Evolutionary conservation across 495 filamentous ascomycete genomes (phyloP).

Genomic region (Neurospora hispaniola): DNA sequence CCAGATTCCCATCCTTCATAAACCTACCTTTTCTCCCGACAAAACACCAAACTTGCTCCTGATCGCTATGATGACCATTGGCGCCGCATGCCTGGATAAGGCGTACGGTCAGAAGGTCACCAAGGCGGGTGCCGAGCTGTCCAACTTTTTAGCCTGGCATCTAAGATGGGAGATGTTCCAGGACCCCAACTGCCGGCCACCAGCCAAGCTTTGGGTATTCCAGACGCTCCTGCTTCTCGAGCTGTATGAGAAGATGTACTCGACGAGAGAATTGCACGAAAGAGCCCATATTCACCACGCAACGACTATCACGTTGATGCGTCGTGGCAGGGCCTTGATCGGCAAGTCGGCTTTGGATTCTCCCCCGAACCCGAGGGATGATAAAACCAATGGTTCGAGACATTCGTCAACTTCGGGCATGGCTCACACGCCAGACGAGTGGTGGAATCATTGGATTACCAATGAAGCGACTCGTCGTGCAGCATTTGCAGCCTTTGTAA

Average conservation of each 20-base stretch:
- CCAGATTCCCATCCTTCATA: constrained; percentile 88
- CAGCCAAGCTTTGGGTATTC: constrained; percentile 96
- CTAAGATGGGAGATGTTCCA: constrained; percentile 88
- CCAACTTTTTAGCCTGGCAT: constrained; percentile 84
- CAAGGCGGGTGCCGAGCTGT: constrained; percentile 62
- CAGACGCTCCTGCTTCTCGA: constrained; percentile 85
- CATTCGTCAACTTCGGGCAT: constrained; percentile 48
- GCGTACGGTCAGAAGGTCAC: constrained; percentile 63
- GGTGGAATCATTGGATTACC: constrained; percentile 95
- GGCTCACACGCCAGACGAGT: constrained; percentile 67
- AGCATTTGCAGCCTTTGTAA: constrained; percentile 89
- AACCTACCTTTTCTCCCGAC: constrained; percentile 85
- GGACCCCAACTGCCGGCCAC: constrained; percentile 82
- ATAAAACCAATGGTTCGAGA: constrained; percentile 47
- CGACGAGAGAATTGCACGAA: constrained; percentile 82
- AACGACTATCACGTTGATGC: constrained; percentile 91
- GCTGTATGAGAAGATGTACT: constrained; percentile 95
- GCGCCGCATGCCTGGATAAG: constrained; percentile 79
- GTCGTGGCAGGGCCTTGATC: constrained; percentile 81
- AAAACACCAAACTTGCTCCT: constrained; percentile 74
- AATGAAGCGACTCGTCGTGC: constrained; percentile 83
- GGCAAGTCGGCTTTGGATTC: constrained; percentile 83
- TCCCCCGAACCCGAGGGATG: constrained; percentile 67
- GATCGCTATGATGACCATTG: constrained; percentile 90
- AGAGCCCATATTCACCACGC: constrained; percentile 96